These are phyloP conservation scores for sweet orange (Citrus sinensis) DNA, from an alignment of 345 rosid genomes.

Conservation along the genomic window DNA sequence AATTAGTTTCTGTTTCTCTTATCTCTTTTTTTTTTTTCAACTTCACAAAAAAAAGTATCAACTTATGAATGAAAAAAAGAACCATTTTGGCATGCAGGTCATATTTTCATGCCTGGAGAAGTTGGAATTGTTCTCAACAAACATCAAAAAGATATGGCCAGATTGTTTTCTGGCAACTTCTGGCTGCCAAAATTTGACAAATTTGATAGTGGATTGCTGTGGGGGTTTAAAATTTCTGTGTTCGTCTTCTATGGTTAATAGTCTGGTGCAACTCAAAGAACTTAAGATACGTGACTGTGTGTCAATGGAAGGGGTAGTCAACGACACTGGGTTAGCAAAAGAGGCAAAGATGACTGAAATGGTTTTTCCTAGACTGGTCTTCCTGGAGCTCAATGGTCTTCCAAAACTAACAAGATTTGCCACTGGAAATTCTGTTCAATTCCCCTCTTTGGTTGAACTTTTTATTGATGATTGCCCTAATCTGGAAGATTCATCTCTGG, in stretches of 20 bases:
- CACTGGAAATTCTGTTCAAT: neutral
- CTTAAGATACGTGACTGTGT: neutral
- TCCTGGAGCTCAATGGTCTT: conserved; percentile 1
- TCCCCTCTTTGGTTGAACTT: neutral
- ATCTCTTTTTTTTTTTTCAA: too few relatives aligned
- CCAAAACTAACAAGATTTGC: conserved; percentile 6
- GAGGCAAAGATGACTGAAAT: neutral
- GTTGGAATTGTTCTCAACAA: neutral
- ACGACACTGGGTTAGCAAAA: neutral
- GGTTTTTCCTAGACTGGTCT: neutral
- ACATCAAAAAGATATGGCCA: neutral
- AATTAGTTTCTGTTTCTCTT: too few relatives aligned
- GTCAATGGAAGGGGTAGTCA: conserved; percentile 10
- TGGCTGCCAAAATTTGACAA: neutral
- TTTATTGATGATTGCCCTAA: neutral
- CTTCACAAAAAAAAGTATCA: too few relatives aligned
- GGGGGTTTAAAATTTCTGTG: neutral
- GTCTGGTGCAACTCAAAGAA: neutral
- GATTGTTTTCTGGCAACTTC: neutral
- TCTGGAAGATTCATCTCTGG: neutral
- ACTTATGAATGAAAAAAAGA: too few relatives aligned
- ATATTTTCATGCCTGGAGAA: neutral
- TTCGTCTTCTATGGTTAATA: neutral
- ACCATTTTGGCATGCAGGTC: too few relatives aligned
- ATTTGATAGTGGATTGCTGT: neutral